Base-by-base conservation (phyloP, 495 filamentous ascomycete species). In the Penicillium taxi region DNA sequence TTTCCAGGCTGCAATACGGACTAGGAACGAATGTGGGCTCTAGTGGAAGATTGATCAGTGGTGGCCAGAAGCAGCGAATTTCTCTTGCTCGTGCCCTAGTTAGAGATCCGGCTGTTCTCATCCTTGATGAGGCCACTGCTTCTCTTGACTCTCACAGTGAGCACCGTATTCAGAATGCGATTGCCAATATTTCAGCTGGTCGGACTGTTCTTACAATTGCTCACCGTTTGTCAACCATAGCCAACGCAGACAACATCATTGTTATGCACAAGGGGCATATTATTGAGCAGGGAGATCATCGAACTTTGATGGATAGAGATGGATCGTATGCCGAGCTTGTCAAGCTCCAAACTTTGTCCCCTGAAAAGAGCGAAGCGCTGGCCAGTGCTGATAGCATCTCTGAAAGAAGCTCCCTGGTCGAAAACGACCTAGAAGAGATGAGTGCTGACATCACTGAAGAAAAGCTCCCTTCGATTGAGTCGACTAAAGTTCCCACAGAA, bases 71-170 rank as follows among this genome's bases (percentile, higher is more conserved):
- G 31, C 80, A 84, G 43, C 62, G 79, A 14, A 52, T 84, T 5
- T 67, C 82, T 7, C 77, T 88, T 35, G 82, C 82, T 1, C 66
- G 82, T 14, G 78, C 77, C 16, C 75, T 87, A 19, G 72, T 93
- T 36, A 83, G 84, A 49, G 70, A 84, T 31, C 85, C 87, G 0
- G 75, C 75, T n/a, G 80, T 94, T 38, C 62, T 94, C 4, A 80
- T 94, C 21, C 61, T 94, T 5, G 86, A 93, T 49, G 86, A 94
- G 56, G 86, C 86, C 12, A 91, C 85, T 1, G 77, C 55, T 5
- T 66, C 64, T 21, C 28, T 77, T 2, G 74, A 77, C 50, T 74
- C 74, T 3, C 49, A 60, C 26, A 74, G 61, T 30, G 74, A 78
- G 44, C 65, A 56, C 26, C 63, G 64, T 15, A 75, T 77, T 35